Evolutionary conservation across 2,329 filamentous ascomycete genomes (phyloP), one percentile per base, ranked within the genome.

Genomic region (Diaporthe batatas): DNA sequence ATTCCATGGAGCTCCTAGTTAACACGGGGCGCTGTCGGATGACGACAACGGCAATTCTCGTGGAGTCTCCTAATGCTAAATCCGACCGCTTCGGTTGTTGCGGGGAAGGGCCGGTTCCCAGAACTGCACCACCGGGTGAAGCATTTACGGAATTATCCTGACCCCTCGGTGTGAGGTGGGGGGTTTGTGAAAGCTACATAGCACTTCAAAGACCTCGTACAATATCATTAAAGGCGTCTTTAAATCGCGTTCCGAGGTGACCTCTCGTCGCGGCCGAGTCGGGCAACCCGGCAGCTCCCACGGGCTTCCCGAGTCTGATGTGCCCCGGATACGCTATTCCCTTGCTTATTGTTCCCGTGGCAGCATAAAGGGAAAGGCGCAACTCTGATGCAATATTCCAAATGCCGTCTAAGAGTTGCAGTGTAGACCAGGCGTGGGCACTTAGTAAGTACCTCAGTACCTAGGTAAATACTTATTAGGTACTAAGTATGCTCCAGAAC

Each of bases 11-110:
- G 47, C n/a, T 36, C 8, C 23, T 1, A 21, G 51, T 67, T 25
- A 23, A 67, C 34, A 53, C 10, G 47, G 47, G 47, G 36, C n/a
- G 25, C 1, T 23, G n/a, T 39, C 44, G 47, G 47, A 53, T 67
- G 62, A 67, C 47, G 62, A 39, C 47, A 67, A 39, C 47, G 62
- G 62, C 16, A 67, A 53, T 53, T 39, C 62, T 67, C 62, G 44
- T 67, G 32, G 62, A 67, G 62, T 29, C n/a, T 47, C 32, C 12
- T 53, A 4, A n/a, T 21, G 21, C 47, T 67, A 67, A 67, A 16
- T 51, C 62, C 62, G 62, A 53, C 2, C 47, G 7, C 44, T 67
- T 67, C 44, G 47, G 29, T 67, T 10, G 47, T 67, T 67, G 62
- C 62, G 62, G 62, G 62, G 62, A 67, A 67, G 47, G 21, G 62